Percentiles rank a stretch among this genome's conserved stretches.
Evolutionary conservation across 108 stramenopile genomes (phyloP).

Genomic region (Pseudonitzschia delicatissima): DNA sequence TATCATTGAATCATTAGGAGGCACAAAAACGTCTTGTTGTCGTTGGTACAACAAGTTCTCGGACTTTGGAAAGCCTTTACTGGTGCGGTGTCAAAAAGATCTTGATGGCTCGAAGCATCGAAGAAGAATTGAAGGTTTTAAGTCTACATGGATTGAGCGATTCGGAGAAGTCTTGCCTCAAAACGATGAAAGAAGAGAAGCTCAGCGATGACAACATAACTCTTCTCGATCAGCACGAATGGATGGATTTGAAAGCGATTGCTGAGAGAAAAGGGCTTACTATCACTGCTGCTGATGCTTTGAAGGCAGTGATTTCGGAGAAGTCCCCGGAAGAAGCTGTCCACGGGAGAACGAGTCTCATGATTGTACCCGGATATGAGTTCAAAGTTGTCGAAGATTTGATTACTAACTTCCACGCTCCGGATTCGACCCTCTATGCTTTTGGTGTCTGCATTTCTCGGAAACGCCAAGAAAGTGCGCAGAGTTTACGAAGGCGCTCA

Average conservation of each 20-base stretch:
- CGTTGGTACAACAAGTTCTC: slow-evolving; percentile 47
- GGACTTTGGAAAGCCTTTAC: slow-evolving; percentile 52
- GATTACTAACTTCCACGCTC: slow-evolving; percentile 63
- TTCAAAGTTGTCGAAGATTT: slow-evolving; percentile 47
- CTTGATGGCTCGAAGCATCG: background rate
- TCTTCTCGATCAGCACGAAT: slow-evolving; percentile 40
- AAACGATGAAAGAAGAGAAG: slow-evolving; percentile 1
- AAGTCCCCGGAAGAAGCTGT: slow-evolving; percentile 21
- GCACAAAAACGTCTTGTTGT: slow-evolving; percentile 31
- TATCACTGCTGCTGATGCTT: slow-evolving; percentile 20
- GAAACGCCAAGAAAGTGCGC: slow-evolving; percentile 24
- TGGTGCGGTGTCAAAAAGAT: slow-evolving; percentile 46
- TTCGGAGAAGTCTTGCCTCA: background rate
- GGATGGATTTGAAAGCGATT: slow-evolving; percentile 16
- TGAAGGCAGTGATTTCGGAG: slow-evolving; percentile 26
- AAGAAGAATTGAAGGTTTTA: background rate
- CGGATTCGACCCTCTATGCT: slow-evolving; percentile 59
- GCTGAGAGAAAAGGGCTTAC: slow-evolving; percentile 9
- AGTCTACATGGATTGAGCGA: background rate
- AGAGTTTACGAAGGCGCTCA: slow-evolving; percentile 37
- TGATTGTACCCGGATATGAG: slow-evolving; percentile 40
- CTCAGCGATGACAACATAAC: slow-evolving; percentile 16
- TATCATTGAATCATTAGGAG: slow-evolving; percentile 31
- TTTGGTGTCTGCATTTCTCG: slow-evolving; percentile 45
- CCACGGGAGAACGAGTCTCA: slow-evolving; percentile 36